Evolutionary conservation across 441 rosid species (phyloP), one percentile per base, ranked within the genome.

Genomic region (Geranium incanum): DNA sequence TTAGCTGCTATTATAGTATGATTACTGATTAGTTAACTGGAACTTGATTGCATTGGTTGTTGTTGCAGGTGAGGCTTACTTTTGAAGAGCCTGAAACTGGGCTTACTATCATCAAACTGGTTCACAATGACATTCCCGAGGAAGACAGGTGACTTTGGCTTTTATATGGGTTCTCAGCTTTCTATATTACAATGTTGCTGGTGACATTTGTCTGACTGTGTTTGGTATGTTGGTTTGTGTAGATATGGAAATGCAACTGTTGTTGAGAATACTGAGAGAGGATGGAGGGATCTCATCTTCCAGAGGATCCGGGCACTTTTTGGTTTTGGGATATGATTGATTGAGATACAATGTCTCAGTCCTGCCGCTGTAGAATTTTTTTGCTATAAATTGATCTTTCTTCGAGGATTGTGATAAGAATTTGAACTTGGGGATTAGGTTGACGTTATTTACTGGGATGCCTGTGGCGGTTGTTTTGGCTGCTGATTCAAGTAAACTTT

Each of bases 211-310:
- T 13, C 60, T 50, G 39, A 65, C 60, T 74, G 21, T 36, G 60
- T 21, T 76, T 16, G 41, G 38, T 65, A 57, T 16, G 21, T 50
- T 36, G 36, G 12, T 65, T 65, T 21, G 16, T 36, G 88, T 84
- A 94, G 98, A 78, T 92, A 89, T 72, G 98, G 97, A 50, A 94
- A 94, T 81, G 86, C 93, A 0, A 94, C 97, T 38, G 97, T 94
- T 74, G 97, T 79, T 81, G 98, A 94, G 77, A 94, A 92, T 83
- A 94, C 98, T 0, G 95, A 94, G 86, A 86, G 97, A 81, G 97
- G 98, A 75, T 94, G 98, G 98, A 81, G 95, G 71, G 96, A 92
- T 77, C 93, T 87, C 65, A 94, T 92, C 57, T 87, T 94, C 82
- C 84, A 89, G 28, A 92, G 78, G 87, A 88, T 94, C 72, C 85